Evolutionary conservation across 345 rosid genomes (phyloP).

Genomic region (Citrus unshiu): DNA sequence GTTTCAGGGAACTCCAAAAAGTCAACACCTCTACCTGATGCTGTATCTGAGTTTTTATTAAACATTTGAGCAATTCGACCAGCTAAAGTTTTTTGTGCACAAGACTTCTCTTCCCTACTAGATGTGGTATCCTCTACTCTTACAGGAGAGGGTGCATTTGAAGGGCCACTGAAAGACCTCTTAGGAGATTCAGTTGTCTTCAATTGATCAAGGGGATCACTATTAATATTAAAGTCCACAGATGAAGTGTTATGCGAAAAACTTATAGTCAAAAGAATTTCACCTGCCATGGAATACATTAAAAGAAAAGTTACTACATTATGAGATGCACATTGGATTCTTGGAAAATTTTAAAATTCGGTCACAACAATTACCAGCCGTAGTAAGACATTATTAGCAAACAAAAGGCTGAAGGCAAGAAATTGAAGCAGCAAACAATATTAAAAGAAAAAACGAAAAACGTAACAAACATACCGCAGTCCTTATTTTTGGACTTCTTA

Average conservation of each 20-base stretch:
- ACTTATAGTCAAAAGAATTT: conserved; percentile 63
- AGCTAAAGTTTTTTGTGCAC: conserved; percentile 52
- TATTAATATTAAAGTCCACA: conserved; percentile 29
- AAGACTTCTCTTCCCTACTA: conserved; percentile 52
- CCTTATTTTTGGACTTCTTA: conserved; percentile 71
- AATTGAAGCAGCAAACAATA: not conserved
- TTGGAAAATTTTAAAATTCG: not conserved
- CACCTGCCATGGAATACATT: conserved; percentile 49
- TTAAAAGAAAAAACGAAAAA: not conserved
- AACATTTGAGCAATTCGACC: conserved; percentile 79
- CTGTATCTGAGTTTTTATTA: conserved; percentile 50
- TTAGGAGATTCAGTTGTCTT: conserved; percentile 37
- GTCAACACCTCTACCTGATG: conserved; percentile 40
- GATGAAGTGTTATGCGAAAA: conserved; percentile 55
- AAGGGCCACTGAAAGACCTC: conserved; percentile 32
- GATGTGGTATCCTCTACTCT: conserved; percentile 48
- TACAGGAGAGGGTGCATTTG: conserved; percentile 37
- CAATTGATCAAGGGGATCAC: conserved; percentile 28
- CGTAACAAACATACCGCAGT: conserved; percentile 52
- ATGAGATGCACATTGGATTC: not conserved
- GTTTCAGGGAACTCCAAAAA: conserved; percentile 45
- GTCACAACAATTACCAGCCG: not conserved
- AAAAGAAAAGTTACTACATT: not conserved
- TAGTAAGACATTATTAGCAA: not conserved
- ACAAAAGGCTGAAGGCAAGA: not conserved